Evolutionary conservation across 2,329 filamentous ascomycete genomes (phyloP), one percentile per base, ranked within the genome.

Genomic region (Ambrosiella cleistominuta): DNA sequence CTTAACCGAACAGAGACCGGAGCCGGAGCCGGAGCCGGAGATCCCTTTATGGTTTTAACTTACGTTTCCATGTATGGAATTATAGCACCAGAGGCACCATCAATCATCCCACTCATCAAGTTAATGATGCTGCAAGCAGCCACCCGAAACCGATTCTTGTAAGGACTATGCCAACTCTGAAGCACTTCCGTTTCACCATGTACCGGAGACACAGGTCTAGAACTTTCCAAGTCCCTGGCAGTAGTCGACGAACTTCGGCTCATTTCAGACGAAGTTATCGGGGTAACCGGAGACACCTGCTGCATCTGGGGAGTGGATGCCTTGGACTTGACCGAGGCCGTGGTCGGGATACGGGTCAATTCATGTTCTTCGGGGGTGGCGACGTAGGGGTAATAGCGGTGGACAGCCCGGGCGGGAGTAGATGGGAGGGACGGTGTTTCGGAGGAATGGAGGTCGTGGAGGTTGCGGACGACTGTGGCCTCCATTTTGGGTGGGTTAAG

Each of bases 21-120:
- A 27, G 27, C 19, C 19, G 19, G 19, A 19, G 19, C 19, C 19
- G 19, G 19, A 19, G 19, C 27, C 27, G 27, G 27, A 27, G 27
- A 27, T 27, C 27, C 27, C 27, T 27, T 27, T n/a, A 49, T 56
- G 40, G 8, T 40, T 62, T 7, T 1, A 39, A 64, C 70, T 63
- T 66, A 79, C 67, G 71, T 74, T 67, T 91, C 85, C 68, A 94
- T 85, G 65, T 88, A 88, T 0, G 88, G 87, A 63, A 94, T 86
- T 59, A 93, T 66, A 9, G 87, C 86, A 65, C 88, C 88, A 1
- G 86, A 80, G 0, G 85, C 82, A 47, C 81, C 79, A 68, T 94
- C 88, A 63, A 80, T 86, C 60, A 93, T 70, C 0, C 86, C 88
- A 64, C 83, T 82, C 1, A 76, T 75, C 61, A 93, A 76, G 60